phyloP scores from a whole-genome alignment of 2,329 filamentous ascomycete genomes.

The Metarhizium humberi region DNA sequence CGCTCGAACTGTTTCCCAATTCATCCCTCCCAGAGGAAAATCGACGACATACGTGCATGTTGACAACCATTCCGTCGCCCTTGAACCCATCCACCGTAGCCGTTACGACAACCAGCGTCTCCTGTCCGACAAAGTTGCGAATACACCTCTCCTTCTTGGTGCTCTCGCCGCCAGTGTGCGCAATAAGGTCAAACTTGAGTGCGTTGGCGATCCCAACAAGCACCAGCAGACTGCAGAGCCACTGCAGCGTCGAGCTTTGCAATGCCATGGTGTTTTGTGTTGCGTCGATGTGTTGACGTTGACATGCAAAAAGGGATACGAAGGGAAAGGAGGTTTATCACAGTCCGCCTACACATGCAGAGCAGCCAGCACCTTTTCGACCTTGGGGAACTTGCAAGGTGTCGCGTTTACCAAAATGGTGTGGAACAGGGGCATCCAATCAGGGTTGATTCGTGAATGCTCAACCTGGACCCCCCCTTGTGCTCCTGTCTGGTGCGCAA shows the following conservation, averaged over 20 bases:
- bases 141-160: slow-evolving; percentile 79
- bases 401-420: slow-evolving; percentile 5
- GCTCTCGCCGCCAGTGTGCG: slow-evolving; percentile 39
- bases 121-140: slow-evolving; percentile 86
- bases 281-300: slow-evolving; percentile 6
- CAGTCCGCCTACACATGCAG: background rate
- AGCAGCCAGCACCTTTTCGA: background rate
- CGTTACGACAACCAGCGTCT: slow-evolving; percentile 92
- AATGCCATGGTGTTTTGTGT: slow-evolving; percentile 32
- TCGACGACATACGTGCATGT: slow-evolving; percentile 68
- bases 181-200: slow-evolving; percentile 88
- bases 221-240: slow-evolving; percentile 48
- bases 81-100: slow-evolving; percentile 76
- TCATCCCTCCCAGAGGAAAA: background rate
- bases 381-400: slow-evolving; percentile 3
- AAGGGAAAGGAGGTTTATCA: background rate
- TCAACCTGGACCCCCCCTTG: too few relatives aligned
- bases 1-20: background rate
- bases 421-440: background rate
- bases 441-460: background rate
- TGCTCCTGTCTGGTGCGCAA: background rate
- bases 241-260: slow-evolving; percentile 44
- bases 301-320: background rate
- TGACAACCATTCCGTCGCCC: slow-evolving; percentile 86
- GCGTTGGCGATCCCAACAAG: slow-evolving; percentile 49